Evolutionary conservation across 2,329 filamentous ascomycete genomes (phyloP), one percentile per base, ranked within the genome.

Genomic region (Monilinia fructigena): DNA sequence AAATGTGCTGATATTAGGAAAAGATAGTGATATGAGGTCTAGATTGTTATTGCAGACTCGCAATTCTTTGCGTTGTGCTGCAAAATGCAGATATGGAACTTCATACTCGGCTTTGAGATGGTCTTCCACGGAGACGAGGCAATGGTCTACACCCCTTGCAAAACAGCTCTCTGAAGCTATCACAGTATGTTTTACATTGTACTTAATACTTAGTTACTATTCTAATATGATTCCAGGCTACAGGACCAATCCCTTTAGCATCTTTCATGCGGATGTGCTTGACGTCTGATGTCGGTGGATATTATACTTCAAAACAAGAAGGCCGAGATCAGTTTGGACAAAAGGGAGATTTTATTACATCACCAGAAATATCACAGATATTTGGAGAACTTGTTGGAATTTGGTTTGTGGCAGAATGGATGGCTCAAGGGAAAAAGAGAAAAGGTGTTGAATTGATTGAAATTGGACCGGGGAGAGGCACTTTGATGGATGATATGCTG

Each of bases 181-280:
- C 70, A 89, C 89, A 71, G 93, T 96, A 83, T 65, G 77, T 69
- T 55, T 40, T 65, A 31, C 6, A 18, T 35, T 42, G 1, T 20
- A 56, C 45, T 28, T n/a, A 35, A 18, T 48, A 8, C 16, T 52
- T 11, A 40, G n/a, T 42, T 2, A 38, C 7, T 61, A 47, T 58
- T 47, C 72, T 77, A 63, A 76, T 60, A 82, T 80, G 79, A 18
- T 55, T 47, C 20, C 72, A 91, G 87, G 86, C 89, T 52, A 98
- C 95, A 14, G 95, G 95, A 0, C 94, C 95, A 4, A 88, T 98
- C 38, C 92, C 95, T 0, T 85, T 99, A 68, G 93, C 95, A 6
- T 89, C 92, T 63, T 99, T 93, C 78, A 99, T 99, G 95, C 93
- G 95, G 76, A 96, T 98, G 89, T 97, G 94, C 77, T 86, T 99